A percentile compares a stretch with the other conserved stretches of the same genome.
phyloP scores from a whole-genome alignment of 164 flowering plant genomes.

The Liriodendron chinense region DNA sequence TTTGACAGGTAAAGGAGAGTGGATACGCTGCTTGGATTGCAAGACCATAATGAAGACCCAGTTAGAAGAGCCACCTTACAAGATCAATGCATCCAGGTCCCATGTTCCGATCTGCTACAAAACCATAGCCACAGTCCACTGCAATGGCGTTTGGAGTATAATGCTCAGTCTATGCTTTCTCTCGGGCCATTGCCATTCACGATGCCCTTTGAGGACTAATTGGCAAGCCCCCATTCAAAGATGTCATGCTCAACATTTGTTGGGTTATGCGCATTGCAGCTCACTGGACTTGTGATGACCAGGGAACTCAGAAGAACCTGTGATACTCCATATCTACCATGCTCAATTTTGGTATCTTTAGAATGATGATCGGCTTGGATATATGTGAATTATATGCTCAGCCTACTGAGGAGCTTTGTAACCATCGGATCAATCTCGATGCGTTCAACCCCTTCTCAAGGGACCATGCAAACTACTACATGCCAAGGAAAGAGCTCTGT shows the following conservation, averaged over 20 bases:
- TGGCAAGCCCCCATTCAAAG: slow-evolving; percentile 77
- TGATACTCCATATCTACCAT: slow-evolving; percentile 68
- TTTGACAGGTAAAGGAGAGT: slow-evolving; percentile 59
- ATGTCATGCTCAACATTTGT: slow-evolving; percentile 77
- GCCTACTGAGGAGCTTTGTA: slow-evolving; percentile 80
- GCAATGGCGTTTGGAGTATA: slow-evolving; percentile 80
- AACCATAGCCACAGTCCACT: slow-evolving; percentile 83
- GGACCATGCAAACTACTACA: slow-evolving; percentile 67
- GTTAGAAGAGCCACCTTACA: slow-evolving; percentile 97
- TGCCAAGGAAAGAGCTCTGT: slow-evolving; percentile 74
- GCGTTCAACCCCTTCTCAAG: slow-evolving; percentile 91
- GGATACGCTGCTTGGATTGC: slow-evolving; percentile 91
- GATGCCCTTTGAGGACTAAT: slow-evolving; percentile 60
- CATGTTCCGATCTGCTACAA: slow-evolving; percentile 63
- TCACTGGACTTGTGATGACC: slow-evolving; percentile 92
- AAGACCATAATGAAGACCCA: slow-evolving; percentile 69
- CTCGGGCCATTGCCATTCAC: slow-evolving; percentile 75
- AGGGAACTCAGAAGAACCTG: slow-evolving; percentile 72
- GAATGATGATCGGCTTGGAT: slow-evolving; percentile 86
- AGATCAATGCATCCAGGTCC: slow-evolving; percentile 84
- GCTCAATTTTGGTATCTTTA: slow-evolving; percentile 77
- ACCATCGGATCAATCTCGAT: slow-evolving; percentile 84
- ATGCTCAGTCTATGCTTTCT: slow-evolving; percentile 91
- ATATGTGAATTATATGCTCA: slow-evolving; percentile 83
- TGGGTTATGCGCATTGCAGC: slow-evolving; percentile 81